Percentiles rank a stretch among this genome's conserved stretches.
phyloP scores from a whole-genome alignment of 306 rosid species.

The Pyrus betulifolia region DNA sequence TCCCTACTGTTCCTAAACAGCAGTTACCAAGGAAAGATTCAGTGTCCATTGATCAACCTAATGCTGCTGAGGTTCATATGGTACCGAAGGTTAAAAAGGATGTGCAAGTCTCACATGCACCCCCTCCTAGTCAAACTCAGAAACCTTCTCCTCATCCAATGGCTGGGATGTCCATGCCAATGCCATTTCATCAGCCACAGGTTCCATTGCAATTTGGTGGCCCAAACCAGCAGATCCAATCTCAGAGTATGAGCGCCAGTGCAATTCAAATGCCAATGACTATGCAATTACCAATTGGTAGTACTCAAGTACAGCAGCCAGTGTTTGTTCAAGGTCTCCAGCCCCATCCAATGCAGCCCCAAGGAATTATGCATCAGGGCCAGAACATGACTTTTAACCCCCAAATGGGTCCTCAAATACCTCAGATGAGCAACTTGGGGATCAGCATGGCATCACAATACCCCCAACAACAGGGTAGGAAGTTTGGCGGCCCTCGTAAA shows the following conservation, averaged over 20 bases:
- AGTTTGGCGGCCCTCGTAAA: conserved; percentile 61
- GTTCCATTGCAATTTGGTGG: conserved; percentile 67
- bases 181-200: conserved; percentile 64
- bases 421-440: conserved; percentile 68
- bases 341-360: conserved; percentile 71
- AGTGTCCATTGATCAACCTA: conserved; percentile 39
- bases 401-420: conserved; percentile 64
- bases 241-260: conserved; percentile 61
- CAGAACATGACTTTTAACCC: conserved; percentile 52
- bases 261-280: conserved; percentile 69
- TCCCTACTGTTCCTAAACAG: conserved; percentile 68
- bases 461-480: conserved; percentile 75
- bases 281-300: conserved; percentile 54
- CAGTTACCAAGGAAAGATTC: conserved; percentile 59
- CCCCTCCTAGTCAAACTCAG: conserved; percentile 49
- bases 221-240: conserved; percentile 68
- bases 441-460: conserved; percentile 45
- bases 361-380: conserved; percentile 61
- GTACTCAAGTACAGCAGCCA: conserved; percentile 67
- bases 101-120: conserved; percentile 33
- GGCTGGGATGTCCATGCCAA: conserved; percentile 57
- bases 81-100: conserved; percentile 51
- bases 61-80: conserved; percentile 35
- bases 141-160: conserved; percentile 54
- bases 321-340: conserved; percentile 69